Evolutionary conservation across 2,329 filamentous ascomycete species (phyloP).

Genomic region (Shiraia bambusicola): DNA sequence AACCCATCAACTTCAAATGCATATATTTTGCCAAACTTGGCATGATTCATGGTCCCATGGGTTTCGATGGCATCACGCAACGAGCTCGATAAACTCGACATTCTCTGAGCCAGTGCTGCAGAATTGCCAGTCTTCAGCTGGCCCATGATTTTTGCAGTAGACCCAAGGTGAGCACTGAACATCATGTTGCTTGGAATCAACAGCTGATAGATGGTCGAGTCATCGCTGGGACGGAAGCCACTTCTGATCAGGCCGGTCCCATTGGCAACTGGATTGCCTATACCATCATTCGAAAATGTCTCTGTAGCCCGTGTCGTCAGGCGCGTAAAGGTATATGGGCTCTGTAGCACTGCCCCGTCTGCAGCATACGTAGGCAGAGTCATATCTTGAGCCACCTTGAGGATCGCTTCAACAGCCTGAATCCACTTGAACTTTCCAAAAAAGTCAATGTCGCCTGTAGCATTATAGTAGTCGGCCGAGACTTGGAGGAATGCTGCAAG

Average conservation of each 20-base stretch:
- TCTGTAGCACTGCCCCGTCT: slow-evolving; percentile 47
- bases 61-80: slow-evolving; percentile 49
- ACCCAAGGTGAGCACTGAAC: slow-evolving; percentile 65
- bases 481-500: slow-evolving; percentile 55
- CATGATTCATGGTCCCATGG: slow-evolving; percentile 45
- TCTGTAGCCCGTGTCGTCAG: slow-evolving; percentile 49
- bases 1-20: slow-evolving; percentile 54
- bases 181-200: slow-evolving; percentile 65
- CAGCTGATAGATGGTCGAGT: slow-evolving; percentile 53
- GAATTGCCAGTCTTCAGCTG: slow-evolving; percentile 47
- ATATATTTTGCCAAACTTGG: slow-evolving; percentile 46
- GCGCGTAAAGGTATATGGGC: slow-evolving; percentile 52
- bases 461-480: slow-evolving; percentile 52
- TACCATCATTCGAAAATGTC: slow-evolving; percentile 55
- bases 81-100: slow-evolving; percentile 57
- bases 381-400: slow-evolving; percentile 51
- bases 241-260: slow-evolving; percentile 53
- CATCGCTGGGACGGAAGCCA: slow-evolving; percentile 54
- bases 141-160: slow-evolving; percentile 56
- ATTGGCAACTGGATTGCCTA: slow-evolving; percentile 52
- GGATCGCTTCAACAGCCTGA: slow-evolving; percentile 47
- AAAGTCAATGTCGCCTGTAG: slow-evolving; percentile 51
- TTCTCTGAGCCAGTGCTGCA: slow-evolving; percentile 56
- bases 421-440: slow-evolving; percentile 54
- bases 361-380: slow-evolving; percentile 51